Evolutionary conservation across 2,329 filamentous ascomycete species (phyloP), one percentile per base, ranked within the genome.

Genomic region (Trichoderma simmonsii): DNA sequence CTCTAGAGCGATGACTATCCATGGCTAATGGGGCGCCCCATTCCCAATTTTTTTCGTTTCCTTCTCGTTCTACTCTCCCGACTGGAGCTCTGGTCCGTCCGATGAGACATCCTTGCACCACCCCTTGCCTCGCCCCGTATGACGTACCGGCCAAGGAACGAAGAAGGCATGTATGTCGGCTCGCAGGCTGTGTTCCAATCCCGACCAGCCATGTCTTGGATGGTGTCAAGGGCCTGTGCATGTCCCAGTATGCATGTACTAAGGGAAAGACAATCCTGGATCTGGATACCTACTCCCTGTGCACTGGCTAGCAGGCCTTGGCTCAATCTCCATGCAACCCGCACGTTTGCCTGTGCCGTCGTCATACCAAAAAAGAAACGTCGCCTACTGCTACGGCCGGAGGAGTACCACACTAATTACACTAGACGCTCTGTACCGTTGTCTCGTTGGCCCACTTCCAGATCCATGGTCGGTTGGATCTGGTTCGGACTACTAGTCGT

Each of bases 381-480:
- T 67, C 56, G 56, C 63, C 70, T 66, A 60, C 51, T 56, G 54
- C 36, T 68, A 57, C 51, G 56, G 26, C 24, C 56, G 39, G 56
- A 62, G 68, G 39, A 43, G 43, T 39, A n/a, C 14, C 48, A 39
- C 30, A 39, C 24, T 32, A 64, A 36, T 64, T 59, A 30, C 66
- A 26, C 68, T 24, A 70, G 36, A 32, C 73, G 73, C 71, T 74
- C 64, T 71, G 71, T 75, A 71, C 78, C 75, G 66, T 54, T 76
- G 74, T 77, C 74, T 76, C 75, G 74, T 75, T 72, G 80, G 75
- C 77, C 81, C 81, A 82, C 81, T 76, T 75, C 73, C 65, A 81
- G 78, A 80, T 81, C 80, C 79, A 77, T 80, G 79, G 77, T 73
- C 75, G 77, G 79, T 78, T 79, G 74, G 79, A 79, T 80, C 79